phyloP scores from a whole-genome alignment of 164 flowering plant genomes.

The Magnolia sinica region DNA sequence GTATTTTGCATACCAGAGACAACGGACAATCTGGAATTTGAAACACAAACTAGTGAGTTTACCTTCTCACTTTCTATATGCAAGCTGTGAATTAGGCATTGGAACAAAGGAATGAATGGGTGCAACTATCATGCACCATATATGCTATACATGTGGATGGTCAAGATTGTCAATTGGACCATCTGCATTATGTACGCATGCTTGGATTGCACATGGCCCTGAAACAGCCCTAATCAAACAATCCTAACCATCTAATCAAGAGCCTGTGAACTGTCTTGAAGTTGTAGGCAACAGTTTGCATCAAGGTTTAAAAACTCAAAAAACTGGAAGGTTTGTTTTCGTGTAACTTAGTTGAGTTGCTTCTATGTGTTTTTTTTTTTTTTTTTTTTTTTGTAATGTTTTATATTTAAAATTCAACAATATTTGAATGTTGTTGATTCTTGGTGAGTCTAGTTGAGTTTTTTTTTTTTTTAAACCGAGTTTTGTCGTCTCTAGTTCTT shows the following conservation, averaged over 20 bases:
- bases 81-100: not conserved
- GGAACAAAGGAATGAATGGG: not conserved
- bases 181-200: not conserved
- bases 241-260: slow-evolving; percentile 1
- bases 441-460: not conserved
- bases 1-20: slow-evolving; percentile 66
- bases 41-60: slow-evolving; percentile 54
- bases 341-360: too few species aligned
- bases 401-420: too few species aligned
- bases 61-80: not conserved
- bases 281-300: not conserved
- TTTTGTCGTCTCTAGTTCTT: too few species aligned
- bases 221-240: not conserved
- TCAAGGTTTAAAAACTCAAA: not conserved
- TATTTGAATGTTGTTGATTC: not conserved
- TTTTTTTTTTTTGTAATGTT: too few species aligned
- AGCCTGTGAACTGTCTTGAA: not conserved
- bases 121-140: not conserved
- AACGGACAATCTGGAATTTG: slow-evolving; percentile 45
- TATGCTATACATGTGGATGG: not conserved
- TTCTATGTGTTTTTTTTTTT: not conserved
- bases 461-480: too few species aligned
- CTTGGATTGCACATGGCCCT: not conserved
- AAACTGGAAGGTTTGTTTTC: not conserved
- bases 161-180: not conserved